Base-by-base conservation (phyloP, 495 filamentous ascomycete species). In the Penicillium roqueforti region DNA sequence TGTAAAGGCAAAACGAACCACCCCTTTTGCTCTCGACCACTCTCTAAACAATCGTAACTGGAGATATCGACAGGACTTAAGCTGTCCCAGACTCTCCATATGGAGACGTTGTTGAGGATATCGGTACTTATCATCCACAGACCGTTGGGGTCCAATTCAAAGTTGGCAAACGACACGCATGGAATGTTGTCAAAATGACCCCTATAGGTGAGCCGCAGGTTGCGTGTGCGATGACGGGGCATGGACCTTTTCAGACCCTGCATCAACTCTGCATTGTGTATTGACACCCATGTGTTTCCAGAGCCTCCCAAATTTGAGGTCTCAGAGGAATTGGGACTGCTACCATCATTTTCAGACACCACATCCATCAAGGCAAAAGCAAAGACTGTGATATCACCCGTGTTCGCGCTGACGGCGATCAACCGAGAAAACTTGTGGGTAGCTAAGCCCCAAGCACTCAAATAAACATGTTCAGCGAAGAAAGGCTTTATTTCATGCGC, bases 381-480 rank as follows among this genome's bases (percentile, higher is more conserved):
- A 64, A 88, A 90, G 14, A 95, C 80, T 4, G 77, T 81, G 43
- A 93, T 82, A 26, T 80, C 70, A 23, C 76, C 67, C 4, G 75
- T 79, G 62, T 98, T 97, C 0, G 87, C 82, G 49, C 86, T 84
- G 16, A 92, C 86, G 0, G 91, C 93, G 48, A 98, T 81, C 34
- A 96, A 68, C 3, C 91, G 79, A 11, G 86, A 85, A 54, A 84
- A 75, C 56, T 85, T 82, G 60, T 97, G 92, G 13, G 93, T 80
- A 6, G 92, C 88, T 32, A 98, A 63, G 1, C 93, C 93, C 93
- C 93, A 98, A 4, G 90, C 92, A 54, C 88, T 92, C 23, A 64
- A 69, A 1, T 77, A 81, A 18, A 97, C 90, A 67, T 86, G 87
- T 48, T 86, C 78, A 59, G 83, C 80, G 52, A 95, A 89, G 65